Evolutionary conservation across 768 basidiomycete species (phyloP).

Genomic region (Candolleomyces eurysporus): DNA sequence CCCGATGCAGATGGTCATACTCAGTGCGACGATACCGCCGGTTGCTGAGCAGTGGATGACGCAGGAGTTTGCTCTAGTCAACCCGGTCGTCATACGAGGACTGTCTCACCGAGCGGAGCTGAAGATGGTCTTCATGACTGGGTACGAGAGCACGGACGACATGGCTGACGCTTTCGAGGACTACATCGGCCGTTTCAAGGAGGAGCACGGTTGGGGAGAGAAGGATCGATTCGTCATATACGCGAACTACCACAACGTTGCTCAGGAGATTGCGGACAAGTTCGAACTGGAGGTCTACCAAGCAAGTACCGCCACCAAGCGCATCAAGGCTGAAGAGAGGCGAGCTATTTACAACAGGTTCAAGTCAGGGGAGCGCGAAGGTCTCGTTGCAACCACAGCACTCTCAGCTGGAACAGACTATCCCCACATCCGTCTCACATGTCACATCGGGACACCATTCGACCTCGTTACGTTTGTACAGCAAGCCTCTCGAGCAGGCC

Average conservation of each 20-base stretch:
- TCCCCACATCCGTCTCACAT: background rate
- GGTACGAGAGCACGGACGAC: background rate
- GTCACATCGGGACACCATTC: background rate
- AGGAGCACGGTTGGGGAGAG: background rate
- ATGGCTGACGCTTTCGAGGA: background rate
- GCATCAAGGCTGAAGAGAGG: background rate
- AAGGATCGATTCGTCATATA: background rate
- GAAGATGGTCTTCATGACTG: background rate
- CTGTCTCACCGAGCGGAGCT: background rate
- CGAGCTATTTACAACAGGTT: background rate
- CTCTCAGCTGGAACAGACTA: slow-evolving; percentile 2
- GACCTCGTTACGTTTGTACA: background rate
- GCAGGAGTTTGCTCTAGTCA: background rate
- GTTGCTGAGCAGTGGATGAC: background rate
- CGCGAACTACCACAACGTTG: background rate
- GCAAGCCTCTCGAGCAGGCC: background rate
- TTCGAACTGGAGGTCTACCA: background rate
- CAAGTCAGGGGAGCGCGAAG: background rate
- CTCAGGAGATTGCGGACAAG: background rate
- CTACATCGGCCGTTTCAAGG: background rate
- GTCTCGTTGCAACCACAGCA: background rate
- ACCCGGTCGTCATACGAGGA: background rate
- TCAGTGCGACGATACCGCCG: background rate
- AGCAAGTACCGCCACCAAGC: too few species aligned
- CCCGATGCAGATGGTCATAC: background rate